Conservation (phyloP, 306 rosid species). For the Acacia acuminata region DNA sequence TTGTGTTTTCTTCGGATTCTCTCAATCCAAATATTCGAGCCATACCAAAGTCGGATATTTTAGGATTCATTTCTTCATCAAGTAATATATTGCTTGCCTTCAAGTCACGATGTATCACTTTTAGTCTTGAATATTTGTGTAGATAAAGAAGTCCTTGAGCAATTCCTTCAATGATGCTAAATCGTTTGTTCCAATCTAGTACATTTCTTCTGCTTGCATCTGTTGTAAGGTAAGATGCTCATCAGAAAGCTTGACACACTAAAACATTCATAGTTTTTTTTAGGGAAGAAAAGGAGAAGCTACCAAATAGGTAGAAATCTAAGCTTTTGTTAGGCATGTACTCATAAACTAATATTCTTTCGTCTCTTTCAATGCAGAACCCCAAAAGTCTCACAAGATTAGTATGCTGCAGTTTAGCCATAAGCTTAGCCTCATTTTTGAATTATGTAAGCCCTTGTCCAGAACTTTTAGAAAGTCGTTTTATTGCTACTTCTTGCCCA, state of each 20-base stretch:
- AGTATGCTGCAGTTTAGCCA: conserved; percentile 41
- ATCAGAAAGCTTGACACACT: background rate
- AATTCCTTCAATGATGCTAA: conserved; percentile 39
- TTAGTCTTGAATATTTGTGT: conserved; percentile 46
- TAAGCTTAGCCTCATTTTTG: conserved; percentile 35
- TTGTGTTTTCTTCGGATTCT: conserved; percentile 42
- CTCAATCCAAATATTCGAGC: conserved; percentile 41
- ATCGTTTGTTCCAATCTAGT: conserved; percentile 36
- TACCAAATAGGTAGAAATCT: conserved; percentile 46
- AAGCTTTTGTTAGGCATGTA: conserved; percentile 38
- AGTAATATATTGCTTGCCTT: conserved; percentile 48
- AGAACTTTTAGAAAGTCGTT: conserved; percentile 33
- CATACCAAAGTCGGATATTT: conserved; percentile 38
- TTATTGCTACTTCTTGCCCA: conserved; percentile 32
- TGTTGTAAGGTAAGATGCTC: background rate
- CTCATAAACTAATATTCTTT: conserved; percentile 37
- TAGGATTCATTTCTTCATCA: conserved; percentile 13
- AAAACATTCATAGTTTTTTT: background rate
- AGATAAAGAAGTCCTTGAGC: conserved; percentile 46
- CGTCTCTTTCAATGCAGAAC: conserved; percentile 33
- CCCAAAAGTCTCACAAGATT: conserved; percentile 37
- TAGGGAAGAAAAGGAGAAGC: background rate
- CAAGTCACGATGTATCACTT: conserved; percentile 46
- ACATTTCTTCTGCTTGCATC: conserved; percentile 25
- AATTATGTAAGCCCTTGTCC: conserved; percentile 38